Evolutionary conservation across 352 stramenopile species (phyloP).

Genomic region (Globisporangium paddicum): DNA sequence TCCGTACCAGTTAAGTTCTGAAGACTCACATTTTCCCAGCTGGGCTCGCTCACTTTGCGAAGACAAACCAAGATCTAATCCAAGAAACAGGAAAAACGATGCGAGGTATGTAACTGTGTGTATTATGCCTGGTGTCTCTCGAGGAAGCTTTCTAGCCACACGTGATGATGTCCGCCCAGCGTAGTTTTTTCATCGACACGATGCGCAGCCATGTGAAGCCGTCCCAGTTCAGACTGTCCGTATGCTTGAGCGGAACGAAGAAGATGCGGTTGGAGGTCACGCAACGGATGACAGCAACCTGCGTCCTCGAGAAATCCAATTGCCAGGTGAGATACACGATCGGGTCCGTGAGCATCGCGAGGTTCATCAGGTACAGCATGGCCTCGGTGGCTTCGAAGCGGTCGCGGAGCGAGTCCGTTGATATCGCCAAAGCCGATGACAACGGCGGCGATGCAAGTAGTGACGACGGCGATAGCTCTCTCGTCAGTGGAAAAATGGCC

Average conservation of each 20-base stretch:
- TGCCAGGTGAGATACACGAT: conserved; percentile 1
- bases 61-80: not conserved
- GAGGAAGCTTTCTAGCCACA: not conserved
- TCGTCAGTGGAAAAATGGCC: not conserved
- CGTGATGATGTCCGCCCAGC: conserved; percentile 4
- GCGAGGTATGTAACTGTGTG: not conserved
- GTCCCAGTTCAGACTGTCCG: not conserved
- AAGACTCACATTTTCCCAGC: not conserved
- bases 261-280: not conserved
- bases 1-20: not conserved
- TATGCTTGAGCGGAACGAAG: not conserved
- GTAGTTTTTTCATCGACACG: not conserved
- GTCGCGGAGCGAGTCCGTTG: conserved; percentile 7
- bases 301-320: not conserved
- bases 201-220: not conserved
- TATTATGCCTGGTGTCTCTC: not conserved
- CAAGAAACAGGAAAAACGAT: not conserved
- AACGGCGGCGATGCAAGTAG: not conserved
- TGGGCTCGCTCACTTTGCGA: not conserved
- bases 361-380: conserved; percentile 22
- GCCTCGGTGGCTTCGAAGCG: not conserved
- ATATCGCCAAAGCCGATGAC: not conserved
- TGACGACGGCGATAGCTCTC: not conserved
- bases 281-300: not conserved
- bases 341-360: conserved; percentile 25